Evolutionary conservation across 208 protist genomes (phyloP), one percentile per base, ranked within the genome.

Genomic region (Vickermania ingenoplastis): DNA sequence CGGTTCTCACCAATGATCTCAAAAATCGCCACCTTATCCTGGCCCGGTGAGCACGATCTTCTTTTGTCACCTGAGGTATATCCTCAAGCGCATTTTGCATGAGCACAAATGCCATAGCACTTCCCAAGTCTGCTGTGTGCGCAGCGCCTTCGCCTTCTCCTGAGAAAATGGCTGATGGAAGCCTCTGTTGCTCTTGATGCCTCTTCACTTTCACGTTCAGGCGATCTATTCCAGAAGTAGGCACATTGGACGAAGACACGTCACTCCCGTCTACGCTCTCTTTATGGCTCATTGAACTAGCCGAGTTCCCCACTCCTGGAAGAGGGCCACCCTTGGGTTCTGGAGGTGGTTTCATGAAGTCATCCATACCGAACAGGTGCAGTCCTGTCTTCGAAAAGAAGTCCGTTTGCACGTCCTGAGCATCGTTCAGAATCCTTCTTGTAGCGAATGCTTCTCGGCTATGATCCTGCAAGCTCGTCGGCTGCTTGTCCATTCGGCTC

Each of bases 11-110:
- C 29, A 94, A 72, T 2, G 77, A 64, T 22, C 87, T 83, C 22
- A 94, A 58, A 62, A 79, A 94, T 48, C 79, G 71, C 83, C 87
- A 94, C 21, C 87, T 83, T n/a, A 45, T 45, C 36, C 7, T n/a
- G 7, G 36, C 36, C 52, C 81, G 68, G 41, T 67, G 67, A 1
- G 81, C 82, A 61, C 87, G 65, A 45, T 65, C 31, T 27, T 61
- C 36, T 50, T 58, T 17, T 23, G 68, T 53, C 30, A 77, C 62
- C 49, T 50, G 31, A 29, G 74, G 71, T 17, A 57, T 50, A 45
- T 79, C 79, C 23, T 64, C 65, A 0, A 94, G 45, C 2, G 65
- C 71, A 51, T 76, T 68, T 24, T 63, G 68, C 60, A 94, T 64
- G 7, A 94, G 56, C 26, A 77, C 55, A 27, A 65, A 78, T 13